Evolutionary conservation across 176 grass and related monocot species (phyloP).

Genomic region (Musa itinerans): DNA sequence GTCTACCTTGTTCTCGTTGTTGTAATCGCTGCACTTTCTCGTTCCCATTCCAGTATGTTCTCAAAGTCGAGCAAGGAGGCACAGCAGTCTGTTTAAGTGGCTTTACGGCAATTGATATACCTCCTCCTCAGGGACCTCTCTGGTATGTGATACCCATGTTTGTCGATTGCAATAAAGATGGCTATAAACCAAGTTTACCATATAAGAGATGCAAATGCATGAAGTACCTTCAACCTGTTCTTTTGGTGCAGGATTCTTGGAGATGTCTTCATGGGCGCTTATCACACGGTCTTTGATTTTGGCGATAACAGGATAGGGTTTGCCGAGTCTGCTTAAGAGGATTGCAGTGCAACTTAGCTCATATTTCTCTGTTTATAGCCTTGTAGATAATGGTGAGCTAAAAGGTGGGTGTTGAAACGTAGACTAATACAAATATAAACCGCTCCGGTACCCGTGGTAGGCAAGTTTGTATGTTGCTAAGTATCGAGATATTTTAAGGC

Average conservation of each 20-base stretch:
- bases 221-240: neutral
- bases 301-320: conserved; percentile 74
- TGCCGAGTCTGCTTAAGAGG: conserved; percentile 43
- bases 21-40: neutral
- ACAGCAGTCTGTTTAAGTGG: conserved; percentile 78
- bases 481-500: too few species aligned
- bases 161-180: neutral
- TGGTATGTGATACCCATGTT: conserved; percentile 41
- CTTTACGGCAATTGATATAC: conserved; percentile 88
- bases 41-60: conserved; percentile 51
- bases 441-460: too few species aligned
- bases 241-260: conserved; percentile 72
- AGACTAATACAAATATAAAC: too few species aligned
- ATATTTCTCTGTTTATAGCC: neutral
- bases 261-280: conserved; percentile 97
- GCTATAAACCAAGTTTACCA: neutral
- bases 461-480: too few species aligned
- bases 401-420: too few species aligned
- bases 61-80: conserved; percentile 58
- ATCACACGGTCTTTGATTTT: conserved; percentile 90
- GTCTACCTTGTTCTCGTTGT: neutral
- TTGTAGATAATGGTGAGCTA: neutral
- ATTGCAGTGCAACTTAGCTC: neutral
- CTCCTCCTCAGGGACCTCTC: conserved; percentile 61
- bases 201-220: neutral